Percentiles rank a stretch among this genome's conserved stretches.
Evolutionary conservation across 202 grass and related monocot genomes (phyloP).

Genomic region (Carex arenaria): DNA sequence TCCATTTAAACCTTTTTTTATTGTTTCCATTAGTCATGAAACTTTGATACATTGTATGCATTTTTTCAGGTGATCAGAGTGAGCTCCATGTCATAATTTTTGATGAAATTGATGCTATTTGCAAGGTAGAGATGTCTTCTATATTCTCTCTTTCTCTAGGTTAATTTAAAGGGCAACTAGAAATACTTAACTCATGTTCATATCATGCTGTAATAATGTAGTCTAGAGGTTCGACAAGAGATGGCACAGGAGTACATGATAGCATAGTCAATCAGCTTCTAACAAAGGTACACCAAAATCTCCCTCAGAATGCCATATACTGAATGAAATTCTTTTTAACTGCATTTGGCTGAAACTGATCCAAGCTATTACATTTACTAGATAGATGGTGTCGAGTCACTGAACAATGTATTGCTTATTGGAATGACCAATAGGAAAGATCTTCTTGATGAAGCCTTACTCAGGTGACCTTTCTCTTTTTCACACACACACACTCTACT

Average conservation of each 20-base stretch:
- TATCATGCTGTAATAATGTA: slow-evolving; percentile 26
- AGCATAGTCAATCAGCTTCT: slow-evolving; percentile 97
- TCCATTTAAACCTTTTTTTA: background rate
- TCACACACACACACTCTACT: background rate
- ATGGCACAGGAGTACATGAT: slow-evolving; percentile 94
- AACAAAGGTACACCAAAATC: slow-evolving; percentile 55
- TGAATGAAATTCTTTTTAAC: slow-evolving; percentile 9
- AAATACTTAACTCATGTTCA: slow-evolving; percentile 14
- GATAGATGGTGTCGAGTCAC: slow-evolving; percentile 89
- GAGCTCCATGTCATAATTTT: slow-evolving; percentile 64
- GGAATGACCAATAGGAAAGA: slow-evolving; percentile 98
- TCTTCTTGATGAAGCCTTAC: slow-evolving; percentile 86
- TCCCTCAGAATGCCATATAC: slow-evolving; percentile 2
- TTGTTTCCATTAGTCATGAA: background rate
- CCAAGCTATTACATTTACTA: slow-evolving; percentile 36
- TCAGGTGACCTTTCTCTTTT: slow-evolving; percentile 45
- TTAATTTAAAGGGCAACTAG: slow-evolving; percentile 13
- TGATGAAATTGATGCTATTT: slow-evolving; percentile 98
- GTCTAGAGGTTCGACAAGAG: slow-evolving; percentile 91
- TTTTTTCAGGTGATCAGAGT: slow-evolving; percentile 33
- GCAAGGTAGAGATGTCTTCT: slow-evolving; percentile 53
- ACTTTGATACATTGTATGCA: background rate
- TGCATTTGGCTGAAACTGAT: slow-evolving; percentile 27
- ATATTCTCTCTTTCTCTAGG: slow-evolving; percentile 4
- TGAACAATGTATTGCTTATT: slow-evolving; percentile 98